Percentiles rank a stretch among this genome's conserved stretches.
Evolutionary conservation across 1,284 basidiomycete genomes (phyloP).

Genomic region (Tilletia caries): DNA sequence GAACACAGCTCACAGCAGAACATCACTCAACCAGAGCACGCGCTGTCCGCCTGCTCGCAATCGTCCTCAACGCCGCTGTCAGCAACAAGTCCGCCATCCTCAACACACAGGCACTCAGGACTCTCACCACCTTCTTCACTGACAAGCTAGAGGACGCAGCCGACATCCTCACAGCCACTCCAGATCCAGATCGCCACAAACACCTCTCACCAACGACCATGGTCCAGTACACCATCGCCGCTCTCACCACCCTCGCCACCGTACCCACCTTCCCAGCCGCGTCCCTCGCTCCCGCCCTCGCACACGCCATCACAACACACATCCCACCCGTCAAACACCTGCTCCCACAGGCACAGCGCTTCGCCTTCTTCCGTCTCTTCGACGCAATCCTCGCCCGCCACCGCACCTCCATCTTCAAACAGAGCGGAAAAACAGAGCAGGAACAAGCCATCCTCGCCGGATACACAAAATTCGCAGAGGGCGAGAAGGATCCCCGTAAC

Average conservation of each 20-base stretch:
- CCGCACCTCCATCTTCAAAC: conserved; percentile 53
- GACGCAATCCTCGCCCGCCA: conserved; percentile 74
- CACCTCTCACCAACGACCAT: not conserved
- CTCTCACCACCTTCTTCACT: conserved; percentile 76
- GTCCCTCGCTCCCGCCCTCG: not conserved
- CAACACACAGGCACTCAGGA: conserved; percentile 70
- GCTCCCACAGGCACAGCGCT: conserved; percentile 72
- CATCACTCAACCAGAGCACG: conserved; percentile 74
- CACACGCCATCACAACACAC: conserved; percentile 59
- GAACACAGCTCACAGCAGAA: conserved; percentile 80
- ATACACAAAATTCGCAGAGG: conserved; percentile 77
- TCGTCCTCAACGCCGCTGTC: conserved; percentile 29
- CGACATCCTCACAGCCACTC: conserved; percentile 19
- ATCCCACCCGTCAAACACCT: conserved; percentile 77
- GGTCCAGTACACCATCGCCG: conserved; percentile 57
- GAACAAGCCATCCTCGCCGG: conserved; percentile 62
- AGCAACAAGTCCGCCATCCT: conserved; percentile 64
- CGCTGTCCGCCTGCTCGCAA: conserved; percentile 60
- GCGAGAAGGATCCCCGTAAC: conserved; percentile 97
- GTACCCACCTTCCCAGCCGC: not conserved
- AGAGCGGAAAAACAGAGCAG: not conserved
- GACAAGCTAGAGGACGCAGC: conserved; percentile 82
- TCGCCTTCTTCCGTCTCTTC: conserved; percentile 75
- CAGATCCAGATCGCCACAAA: no score
- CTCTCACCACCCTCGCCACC: conserved; percentile 65